Conservation (phyloP, 176 grass and related monocot genomes). For the Avena sativa region DNA sequence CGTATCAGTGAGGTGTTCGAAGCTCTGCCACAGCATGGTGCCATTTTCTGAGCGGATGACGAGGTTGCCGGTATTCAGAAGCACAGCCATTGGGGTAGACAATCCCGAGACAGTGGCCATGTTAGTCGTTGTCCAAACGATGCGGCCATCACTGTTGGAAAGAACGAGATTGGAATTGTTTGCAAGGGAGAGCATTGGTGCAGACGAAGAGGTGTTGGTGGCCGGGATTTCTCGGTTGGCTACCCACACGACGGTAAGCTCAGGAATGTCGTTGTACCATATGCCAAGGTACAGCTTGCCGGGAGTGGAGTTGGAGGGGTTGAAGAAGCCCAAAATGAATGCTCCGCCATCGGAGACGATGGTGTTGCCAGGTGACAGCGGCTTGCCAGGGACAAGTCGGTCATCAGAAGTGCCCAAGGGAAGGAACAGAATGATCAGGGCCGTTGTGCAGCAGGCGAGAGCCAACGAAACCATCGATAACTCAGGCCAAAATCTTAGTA, state of each 20-base stretch:
- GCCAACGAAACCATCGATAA: not conserved
- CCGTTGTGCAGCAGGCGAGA: not conserved
- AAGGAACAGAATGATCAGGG: not conserved
- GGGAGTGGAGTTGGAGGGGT: not conserved
- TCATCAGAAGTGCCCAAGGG: not conserved
- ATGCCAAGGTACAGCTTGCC: not conserved
- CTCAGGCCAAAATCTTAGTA: not conserved
- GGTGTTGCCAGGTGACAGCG: not conserved
- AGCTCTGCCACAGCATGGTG: constrained; percentile 41
- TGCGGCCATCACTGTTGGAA: not conserved
- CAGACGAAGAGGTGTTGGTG: not conserved
- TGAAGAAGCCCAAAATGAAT: constrained; percentile 21
- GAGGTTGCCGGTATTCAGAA: constrained; percentile 40
- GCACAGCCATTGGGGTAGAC: not conserved
- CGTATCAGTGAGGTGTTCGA: constrained; percentile 4
- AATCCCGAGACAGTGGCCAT: not conserved
- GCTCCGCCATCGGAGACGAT: not conserved
- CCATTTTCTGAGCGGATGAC: constrained; percentile 1
- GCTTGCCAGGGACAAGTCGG: constrained; percentile 17
- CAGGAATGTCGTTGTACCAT: not conserved
- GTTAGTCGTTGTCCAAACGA: not conserved
- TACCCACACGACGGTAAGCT: not conserved
- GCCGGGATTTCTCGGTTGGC: not conserved
- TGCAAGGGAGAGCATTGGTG: not conserved
- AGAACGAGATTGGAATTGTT: constrained; percentile 14